A percentile compares a stretch with the other conserved stretches of the same genome.
Evolutionary conservation across 2,329 filamentous ascomycete genomes (phyloP).

Genomic region (Daldinia eschscholtzii): DNA sequence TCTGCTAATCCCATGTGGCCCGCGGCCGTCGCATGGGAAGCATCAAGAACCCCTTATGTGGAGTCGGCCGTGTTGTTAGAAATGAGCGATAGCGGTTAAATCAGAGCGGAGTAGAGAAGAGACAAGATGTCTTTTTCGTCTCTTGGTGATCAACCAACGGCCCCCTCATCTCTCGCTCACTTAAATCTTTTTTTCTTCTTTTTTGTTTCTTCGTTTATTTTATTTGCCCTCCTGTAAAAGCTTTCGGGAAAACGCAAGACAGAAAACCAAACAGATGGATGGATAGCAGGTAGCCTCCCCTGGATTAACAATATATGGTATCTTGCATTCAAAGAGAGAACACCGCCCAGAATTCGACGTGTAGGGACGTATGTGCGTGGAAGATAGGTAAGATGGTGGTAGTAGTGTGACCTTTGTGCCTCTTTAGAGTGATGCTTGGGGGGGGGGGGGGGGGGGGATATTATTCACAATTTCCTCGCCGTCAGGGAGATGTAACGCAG

Average conservation of each 20-base stretch:
- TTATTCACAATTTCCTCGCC: not conserved
- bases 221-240: not conserved
- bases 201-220: not conserved
- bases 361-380: slow-evolving; percentile 22
- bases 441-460: slow-evolving; percentile 25
- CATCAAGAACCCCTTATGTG: not conserved
- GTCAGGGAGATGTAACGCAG: not conserved
- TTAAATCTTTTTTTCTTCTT: not conserved
- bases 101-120: not conserved
- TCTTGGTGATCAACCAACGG: not conserved
- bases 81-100: not conserved
- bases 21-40: not conserved
- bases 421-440: slow-evolving; percentile 12
- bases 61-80: not conserved
- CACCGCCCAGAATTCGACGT: slow-evolving; percentile 34
- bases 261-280: slow-evolving; percentile 18
- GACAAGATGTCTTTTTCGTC: not conserved
- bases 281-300: slow-evolving; percentile 7
- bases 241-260: slow-evolving; percentile 1
- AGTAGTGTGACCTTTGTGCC: slow-evolving; percentile 3
- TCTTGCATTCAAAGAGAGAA: slow-evolving; percentile 30
- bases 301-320: slow-evolving; percentile 34
- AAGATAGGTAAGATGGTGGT: not conserved
- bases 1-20: not conserved
- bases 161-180: not conserved